Evolutionary conservation across 306 rosid genomes (phyloP).

Genomic region (Medicago arabica): DNA sequence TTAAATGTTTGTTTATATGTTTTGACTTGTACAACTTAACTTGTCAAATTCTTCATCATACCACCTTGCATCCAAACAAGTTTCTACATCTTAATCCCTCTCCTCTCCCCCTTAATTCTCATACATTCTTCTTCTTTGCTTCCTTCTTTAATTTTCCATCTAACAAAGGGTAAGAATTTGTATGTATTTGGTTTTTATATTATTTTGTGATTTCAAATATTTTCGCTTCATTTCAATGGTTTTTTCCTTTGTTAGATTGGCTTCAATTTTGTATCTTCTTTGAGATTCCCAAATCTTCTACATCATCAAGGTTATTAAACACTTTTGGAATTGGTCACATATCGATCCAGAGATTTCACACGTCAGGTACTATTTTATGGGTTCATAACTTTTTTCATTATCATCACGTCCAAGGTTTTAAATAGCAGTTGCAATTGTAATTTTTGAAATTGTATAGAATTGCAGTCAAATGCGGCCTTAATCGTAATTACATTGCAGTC

Average conservation of each 20-base stretch:
- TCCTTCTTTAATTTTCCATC: neutral
- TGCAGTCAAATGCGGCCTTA: neutral
- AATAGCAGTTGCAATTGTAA: neutral
- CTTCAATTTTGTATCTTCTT: constrained; percentile 11
- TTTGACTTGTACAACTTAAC: constrained; percentile 14
- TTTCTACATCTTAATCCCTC: constrained; percentile 2
- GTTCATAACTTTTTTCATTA: neutral
- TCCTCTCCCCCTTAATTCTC: neutral
- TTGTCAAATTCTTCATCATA: constrained; percentile 3
- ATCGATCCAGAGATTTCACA: neutral
- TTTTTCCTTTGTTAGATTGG: constrained; percentile 30
- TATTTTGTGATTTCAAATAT: constrained; percentile 10
- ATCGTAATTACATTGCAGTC: neutral
- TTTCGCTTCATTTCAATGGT: neutral
- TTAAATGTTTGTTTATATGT: neutral
- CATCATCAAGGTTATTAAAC: neutral
- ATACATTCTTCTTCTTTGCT: neutral
- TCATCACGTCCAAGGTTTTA: neutral
- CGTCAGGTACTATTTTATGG: constrained; percentile 2
- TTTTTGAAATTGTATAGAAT: neutral
- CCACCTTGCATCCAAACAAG: constrained; percentile 28
- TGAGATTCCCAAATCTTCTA: constrained; percentile 23
- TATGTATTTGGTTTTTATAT: neutral
- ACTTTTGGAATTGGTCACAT: constrained; percentile 11
- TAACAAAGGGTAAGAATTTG: neutral